Percentiles rank a stretch among this genome's conserved stretches.
phyloP scores from a whole-genome alignment of 306 rosid species.

The Vigna unguiculata region DNA sequence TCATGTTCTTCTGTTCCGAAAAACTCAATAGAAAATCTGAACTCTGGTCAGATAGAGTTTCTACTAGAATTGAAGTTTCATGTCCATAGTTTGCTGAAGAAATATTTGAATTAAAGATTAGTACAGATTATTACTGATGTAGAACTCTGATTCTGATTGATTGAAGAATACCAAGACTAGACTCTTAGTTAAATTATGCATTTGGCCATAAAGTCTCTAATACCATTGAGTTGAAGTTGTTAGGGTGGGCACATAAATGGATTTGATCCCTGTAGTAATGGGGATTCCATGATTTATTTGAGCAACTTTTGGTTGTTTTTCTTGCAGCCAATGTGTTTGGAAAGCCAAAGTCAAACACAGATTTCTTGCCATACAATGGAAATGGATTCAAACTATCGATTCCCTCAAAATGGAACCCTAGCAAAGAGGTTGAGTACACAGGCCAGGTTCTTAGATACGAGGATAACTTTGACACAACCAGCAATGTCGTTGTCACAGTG shows the following conservation, averaged over 20 bases:
- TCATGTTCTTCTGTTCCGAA: too few species aligned
- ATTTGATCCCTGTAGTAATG: conserved; percentile 9
- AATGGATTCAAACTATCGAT: conserved; percentile 80
- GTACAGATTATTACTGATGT: too few species aligned
- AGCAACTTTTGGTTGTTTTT: conserved; percentile 38
- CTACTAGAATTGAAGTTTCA: background rate
- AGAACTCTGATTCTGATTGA: too few species aligned
- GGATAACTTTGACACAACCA: conserved; percentile 85
- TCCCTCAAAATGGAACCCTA: conserved; percentile 95
- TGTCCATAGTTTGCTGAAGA: too few species aligned
- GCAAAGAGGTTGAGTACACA: conserved; percentile 84
- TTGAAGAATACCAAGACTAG: background rate
- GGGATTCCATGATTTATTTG: conserved; percentile 18
- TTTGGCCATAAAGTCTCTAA: conserved; percentile 1
- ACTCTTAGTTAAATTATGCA: background rate
- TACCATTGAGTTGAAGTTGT: conserved; percentile 3
- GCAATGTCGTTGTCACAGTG: conserved; percentile 68
- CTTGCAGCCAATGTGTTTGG: conserved; percentile 94
- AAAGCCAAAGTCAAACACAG: conserved; percentile 90
- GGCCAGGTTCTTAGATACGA: conserved; percentile 93
- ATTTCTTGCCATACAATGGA: conserved; percentile 77
- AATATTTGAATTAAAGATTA: too few species aligned
- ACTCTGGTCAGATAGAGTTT: too few species aligned
- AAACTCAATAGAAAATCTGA: too few species aligned
- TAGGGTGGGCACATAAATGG: background rate